phyloP scores from a whole-genome alignment of 768 basidiomycete species.

The Agaricus sinodeliciosus region DNA sequence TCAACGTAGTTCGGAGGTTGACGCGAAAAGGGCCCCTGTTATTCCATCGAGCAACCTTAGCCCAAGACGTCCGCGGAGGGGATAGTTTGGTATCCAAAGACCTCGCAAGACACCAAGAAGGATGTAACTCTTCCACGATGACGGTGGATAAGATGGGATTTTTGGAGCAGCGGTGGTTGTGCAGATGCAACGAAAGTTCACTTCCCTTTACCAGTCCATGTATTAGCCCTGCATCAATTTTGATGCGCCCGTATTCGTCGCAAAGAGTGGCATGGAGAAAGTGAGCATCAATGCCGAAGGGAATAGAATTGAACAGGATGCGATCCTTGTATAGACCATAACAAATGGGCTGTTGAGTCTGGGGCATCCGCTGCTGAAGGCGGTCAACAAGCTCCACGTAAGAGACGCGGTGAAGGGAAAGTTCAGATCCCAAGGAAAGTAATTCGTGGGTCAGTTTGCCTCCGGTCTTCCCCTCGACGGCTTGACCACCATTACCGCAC shows the following conservation, averaged over 20 bases:
- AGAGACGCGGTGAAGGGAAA: conserved; percentile 48
- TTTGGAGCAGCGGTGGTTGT: conserved; percentile 52
- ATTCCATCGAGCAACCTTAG: conserved; percentile 43
- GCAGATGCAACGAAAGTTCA: conserved; percentile 53
- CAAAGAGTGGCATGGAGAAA: conserved; percentile 40
- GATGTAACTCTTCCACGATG: conserved; percentile 45
- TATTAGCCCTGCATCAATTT: conserved; percentile 50
- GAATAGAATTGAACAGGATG: conserved; percentile 47
- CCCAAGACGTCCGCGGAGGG: conserved; percentile 43
- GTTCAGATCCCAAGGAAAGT: conserved; percentile 35
- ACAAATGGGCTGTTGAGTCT: conserved; percentile 43
- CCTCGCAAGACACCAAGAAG: conserved; percentile 53
- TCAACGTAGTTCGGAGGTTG: conserved; percentile 39
- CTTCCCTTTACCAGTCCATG: conserved; percentile 62
- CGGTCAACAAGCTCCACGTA: conserved; percentile 41
- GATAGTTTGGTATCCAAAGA: conserved; percentile 26
- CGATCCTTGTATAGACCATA: conserved; percentile 42
- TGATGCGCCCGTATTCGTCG: conserved; percentile 29
- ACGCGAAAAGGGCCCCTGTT: conserved; percentile 49
- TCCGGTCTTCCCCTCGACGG: conserved; percentile 55
- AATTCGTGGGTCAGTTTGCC: conserved; percentile 57
- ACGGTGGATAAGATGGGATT: conserved; percentile 48
- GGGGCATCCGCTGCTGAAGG: conserved; percentile 31
- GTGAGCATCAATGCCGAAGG: conserved; percentile 44
- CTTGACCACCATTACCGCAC: conserved; percentile 46